Evolutionary conservation across 2,329 filamentous ascomycete species (phyloP).

Genomic region (Fusarium sp.): DNA sequence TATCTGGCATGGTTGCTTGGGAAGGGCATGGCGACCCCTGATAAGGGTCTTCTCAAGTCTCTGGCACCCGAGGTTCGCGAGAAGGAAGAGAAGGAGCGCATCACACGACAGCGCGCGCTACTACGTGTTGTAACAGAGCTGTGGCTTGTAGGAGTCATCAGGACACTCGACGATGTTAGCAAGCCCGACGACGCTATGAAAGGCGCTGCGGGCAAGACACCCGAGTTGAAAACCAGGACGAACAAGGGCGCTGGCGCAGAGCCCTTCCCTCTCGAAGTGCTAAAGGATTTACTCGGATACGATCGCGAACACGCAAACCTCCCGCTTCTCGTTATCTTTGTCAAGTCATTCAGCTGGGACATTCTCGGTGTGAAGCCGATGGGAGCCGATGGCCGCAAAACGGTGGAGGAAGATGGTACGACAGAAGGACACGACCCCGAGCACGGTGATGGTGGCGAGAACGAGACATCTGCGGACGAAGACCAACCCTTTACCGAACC

Average conservation of each 20-base stretch:
- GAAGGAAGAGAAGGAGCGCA: conserved; percentile 93
- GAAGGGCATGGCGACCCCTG: conserved; percentile 89
- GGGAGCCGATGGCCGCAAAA: conserved; percentile 82
- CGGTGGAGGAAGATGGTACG: conserved; percentile 83
- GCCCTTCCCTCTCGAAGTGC: conserved; percentile 95
- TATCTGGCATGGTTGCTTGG: conserved; percentile 93
- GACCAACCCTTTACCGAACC: conserved; percentile 80
- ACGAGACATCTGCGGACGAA: conserved; percentile 52
- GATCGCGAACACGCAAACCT: conserved; percentile 93
- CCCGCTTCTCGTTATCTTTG: conserved; percentile 91
- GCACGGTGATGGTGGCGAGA: conserved; percentile 55
- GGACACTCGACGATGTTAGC: conserved; percentile 77
- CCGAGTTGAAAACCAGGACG: conserved; percentile 66
- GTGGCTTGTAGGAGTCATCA: conserved; percentile 90
- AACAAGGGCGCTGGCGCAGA: conserved; percentile 76
- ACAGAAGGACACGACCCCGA: conserved; percentile 53
- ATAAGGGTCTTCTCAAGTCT: conserved; percentile 83
- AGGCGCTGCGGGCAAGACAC: conserved; percentile 71
- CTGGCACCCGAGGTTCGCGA: conserved; percentile 85
- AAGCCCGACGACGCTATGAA: conserved; percentile 72
- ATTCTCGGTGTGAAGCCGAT: conserved; percentile 81
- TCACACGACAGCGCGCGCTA: conserved; percentile 85
- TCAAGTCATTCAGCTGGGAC: conserved; percentile 97
- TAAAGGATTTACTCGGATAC: conserved; percentile 94
- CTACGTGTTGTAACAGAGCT: conserved; percentile 93